Base-by-base conservation (phyloP, 768 basidiomycete genomes). In the Dioszegia crocea region DNA sequence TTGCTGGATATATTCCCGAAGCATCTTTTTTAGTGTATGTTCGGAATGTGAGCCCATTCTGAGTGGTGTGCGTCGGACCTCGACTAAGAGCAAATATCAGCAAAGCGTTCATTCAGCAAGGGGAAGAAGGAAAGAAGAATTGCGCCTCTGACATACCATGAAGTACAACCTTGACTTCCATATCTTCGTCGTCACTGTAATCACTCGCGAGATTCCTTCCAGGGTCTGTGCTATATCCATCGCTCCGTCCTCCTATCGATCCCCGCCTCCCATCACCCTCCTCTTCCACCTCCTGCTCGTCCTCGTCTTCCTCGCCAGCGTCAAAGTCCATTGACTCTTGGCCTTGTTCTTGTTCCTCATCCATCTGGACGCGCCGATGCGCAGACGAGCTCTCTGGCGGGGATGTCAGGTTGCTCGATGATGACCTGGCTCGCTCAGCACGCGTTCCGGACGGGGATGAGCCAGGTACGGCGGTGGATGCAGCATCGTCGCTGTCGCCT, bases 101-200 rank as follows among this genome's bases (percentile, higher is more conserved):
- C 45, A 5, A 9, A 23, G 4, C 45, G 47, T 12, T 17, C 26
- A 46, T 4, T n/a, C n/a, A n/a, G n/a, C 33, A 14, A 33, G 33
- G 33, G 14, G 33, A 33, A 53, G 39, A 24, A 23, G 36, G 51
- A 19, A 39, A n/a, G 16, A 38, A 19, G 16, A n/a, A n/a, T n/a
- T n/a, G n/a, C n/a, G n/a, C n/a, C n/a, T n/a, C n/a, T n/a, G 14
- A 33, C 33, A 33, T 27, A 53, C 51, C 51, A 27, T 39, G 51
- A 19, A 17, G 16, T 27, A 53, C 10, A 24, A 40, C 2, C 27
- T 6, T 39, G 8, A 12, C 12, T 26, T 26, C 30, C 2, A 29
- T 23, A 9, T 36, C 36, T 26, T 27, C 38, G 40, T 53, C 38
- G n/a, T 53, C 51, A 33, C 14, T 14, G 33, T n/a, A n/a, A n/a